Percentiles rank a stretch among this genome's conserved stretches.
Evolutionary conservation across 176 grass and related monocot genomes (phyloP).

Genomic region (Hyparrhenia diplandra): DNA sequence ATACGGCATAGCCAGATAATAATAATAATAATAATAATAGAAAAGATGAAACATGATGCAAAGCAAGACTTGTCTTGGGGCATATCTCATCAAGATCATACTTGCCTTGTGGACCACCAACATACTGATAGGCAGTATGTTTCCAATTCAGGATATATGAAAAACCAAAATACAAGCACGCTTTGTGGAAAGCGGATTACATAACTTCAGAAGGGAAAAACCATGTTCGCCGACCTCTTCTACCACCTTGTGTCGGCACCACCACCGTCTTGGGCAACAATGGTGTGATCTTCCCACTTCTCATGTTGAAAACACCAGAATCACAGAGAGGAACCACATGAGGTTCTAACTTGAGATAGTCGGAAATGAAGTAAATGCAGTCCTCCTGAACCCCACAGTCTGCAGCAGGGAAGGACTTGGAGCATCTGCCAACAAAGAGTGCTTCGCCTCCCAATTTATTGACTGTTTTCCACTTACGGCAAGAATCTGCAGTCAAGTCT

Average conservation of each 20-base stretch:
- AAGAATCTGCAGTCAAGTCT: neutral
- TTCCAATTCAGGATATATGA: too few species aligned
- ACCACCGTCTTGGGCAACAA: neutral
- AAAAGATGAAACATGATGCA: neutral
- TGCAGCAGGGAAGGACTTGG: neutral
- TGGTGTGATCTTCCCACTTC: neutral
- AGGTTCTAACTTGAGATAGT: neutral
- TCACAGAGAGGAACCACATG: neutral
- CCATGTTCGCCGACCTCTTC: neutral
- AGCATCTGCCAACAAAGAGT: neutral
- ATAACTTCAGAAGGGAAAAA: neutral
- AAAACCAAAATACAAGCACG: neutral
- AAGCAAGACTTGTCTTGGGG: neutral
- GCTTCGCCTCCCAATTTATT: neutral
- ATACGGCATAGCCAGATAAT: neutral
- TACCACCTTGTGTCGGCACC: too few species aligned
- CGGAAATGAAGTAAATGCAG: conserved; percentile 11
- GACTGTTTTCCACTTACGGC: neutral
- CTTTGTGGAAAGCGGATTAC: neutral
- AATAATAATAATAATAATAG: too few species aligned
- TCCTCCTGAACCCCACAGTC: neutral
- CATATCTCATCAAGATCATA: neutral
- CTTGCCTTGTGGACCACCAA: neutral
- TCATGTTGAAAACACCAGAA: neutral
- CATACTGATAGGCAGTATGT: too few species aligned